Evolutionary conservation across 371 early-diverging fungal species (phyloP).

Genomic region (Choanephora cucurbitarum): DNA sequence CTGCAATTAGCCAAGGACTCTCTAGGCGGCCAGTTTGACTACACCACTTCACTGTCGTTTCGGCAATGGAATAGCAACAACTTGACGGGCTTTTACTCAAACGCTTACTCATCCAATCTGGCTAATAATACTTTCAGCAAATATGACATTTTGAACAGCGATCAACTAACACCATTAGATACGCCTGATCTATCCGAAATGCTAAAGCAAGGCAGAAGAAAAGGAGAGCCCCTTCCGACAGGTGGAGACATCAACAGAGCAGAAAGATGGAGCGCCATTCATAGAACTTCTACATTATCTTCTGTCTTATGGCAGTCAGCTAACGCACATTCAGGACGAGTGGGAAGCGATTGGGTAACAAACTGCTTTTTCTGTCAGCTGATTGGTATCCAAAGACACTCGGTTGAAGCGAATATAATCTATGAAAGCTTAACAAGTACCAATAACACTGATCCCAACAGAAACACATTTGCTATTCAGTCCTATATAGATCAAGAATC

Average conservation of each 20-base stretch:
- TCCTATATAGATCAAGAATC: not conserved
- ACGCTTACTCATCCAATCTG: not conserved
- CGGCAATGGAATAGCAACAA: conserved; percentile 3
- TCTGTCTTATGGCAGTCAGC: conserved; percentile 17
- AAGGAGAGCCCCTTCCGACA: conserved; percentile 1
- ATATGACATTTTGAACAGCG: conserved; percentile 4
- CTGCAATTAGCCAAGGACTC: conserved; percentile 4
- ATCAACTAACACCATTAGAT: conserved; percentile 5
- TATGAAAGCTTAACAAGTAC: too few relatives aligned
- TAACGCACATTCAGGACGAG: conserved; percentile 12
- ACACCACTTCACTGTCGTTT: not conserved
- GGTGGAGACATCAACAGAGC: conserved; percentile 11
- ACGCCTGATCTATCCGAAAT: conserved; percentile 15
- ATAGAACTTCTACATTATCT: conserved; percentile 12
- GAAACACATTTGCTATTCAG: conserved; percentile 5
- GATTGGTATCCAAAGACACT: not conserved
- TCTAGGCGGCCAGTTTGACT: not conserved
- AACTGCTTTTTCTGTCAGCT: conserved; percentile 15
- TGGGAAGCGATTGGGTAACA: not conserved
- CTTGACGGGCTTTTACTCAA: conserved; percentile 4
- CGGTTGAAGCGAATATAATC: not conserved
- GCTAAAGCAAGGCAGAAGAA: conserved; percentile 5
- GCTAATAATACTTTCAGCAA: not conserved
- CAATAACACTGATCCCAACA: not conserved
- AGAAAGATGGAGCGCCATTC: conserved; percentile 18